A percentile compares a stretch with the other conserved stretches of the same genome.
Conservation (phyloP, 192 early-diverging fungal genomes). For the Kappamyces sp. region DNA sequence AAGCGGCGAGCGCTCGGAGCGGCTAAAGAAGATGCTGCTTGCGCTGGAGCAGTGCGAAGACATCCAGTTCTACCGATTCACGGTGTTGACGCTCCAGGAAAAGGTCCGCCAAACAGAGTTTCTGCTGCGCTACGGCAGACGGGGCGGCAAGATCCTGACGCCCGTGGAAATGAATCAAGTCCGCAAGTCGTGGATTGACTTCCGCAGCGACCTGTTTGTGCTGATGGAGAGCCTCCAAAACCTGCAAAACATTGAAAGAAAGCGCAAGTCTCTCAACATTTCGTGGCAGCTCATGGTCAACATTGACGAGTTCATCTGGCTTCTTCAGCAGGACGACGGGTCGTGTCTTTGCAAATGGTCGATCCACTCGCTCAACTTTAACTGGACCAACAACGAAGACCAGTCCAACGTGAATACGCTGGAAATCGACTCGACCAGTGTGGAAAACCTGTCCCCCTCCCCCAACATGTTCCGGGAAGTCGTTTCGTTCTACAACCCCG, state of each 20-base stretch:
- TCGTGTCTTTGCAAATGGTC: conserved; percentile 67
- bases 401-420: conserved; percentile 66
- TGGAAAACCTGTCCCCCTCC: conserved; percentile 51
- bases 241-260: conserved; percentile 39
- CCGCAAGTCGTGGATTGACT: conserved; percentile 3
- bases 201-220: conserved; percentile 63
- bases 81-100: conserved; percentile 54
- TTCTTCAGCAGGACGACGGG: conserved; percentile 62
- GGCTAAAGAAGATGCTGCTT: conserved; percentile 69
- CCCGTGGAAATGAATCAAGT: not conserved
- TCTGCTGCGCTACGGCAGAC: conserved; percentile 13
- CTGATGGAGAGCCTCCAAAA: conserved; percentile 62
- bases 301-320: conserved; percentile 63
- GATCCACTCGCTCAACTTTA: conserved; percentile 56
- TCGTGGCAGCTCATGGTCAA: conserved; percentile 52
- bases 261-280: conserved; percentile 48
- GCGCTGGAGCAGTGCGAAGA: conserved; percentile 73
- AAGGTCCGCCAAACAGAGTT: conserved; percentile 44
- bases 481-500: conserved; percentile 33
- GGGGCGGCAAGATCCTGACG: not conserved
- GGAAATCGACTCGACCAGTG: conserved; percentile 65
- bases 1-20: conserved; percentile 62
- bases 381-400: conserved; percentile 74
- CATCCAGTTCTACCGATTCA: conserved; percentile 44
- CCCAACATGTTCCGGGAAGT: conserved; percentile 31